Evolutionary conservation across 768 basidiomycete genomes (phyloP), one percentile per base, ranked within the genome.

Genomic region (Mycena maculata): DNA sequence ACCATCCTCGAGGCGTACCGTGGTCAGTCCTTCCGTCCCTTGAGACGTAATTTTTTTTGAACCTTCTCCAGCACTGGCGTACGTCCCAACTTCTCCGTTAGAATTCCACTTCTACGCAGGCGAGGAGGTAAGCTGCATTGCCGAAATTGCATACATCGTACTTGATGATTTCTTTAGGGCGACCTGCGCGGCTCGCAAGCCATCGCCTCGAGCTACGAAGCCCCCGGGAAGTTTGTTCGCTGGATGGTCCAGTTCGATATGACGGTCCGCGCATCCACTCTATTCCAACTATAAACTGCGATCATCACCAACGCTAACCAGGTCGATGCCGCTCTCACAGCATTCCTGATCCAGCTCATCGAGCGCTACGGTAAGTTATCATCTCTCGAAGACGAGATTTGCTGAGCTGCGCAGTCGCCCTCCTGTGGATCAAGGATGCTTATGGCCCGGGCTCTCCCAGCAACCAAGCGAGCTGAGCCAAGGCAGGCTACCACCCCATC

Each of bases 401-500:
- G n/a, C 36, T 42, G 30, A 39, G 4, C 12, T 7, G 1, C 15
- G 6, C 23, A 71, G 67, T 72, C 4, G 71, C 67, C 9, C 63
- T 72, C n/a, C 71, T 68, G 1, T 69, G 62, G 68, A 62, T 66
- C 16, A 30, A 23, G 39, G 62, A 60, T 22, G 25, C 9, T 0
- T 67, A 69, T n/a, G n/a, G n/a, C 25, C 63, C 70, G 2, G 28
- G 42, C 7, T n/a, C n/a, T n/a, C n/a, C 16, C n/a, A 65, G 63
- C 33, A 63, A 59, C 49, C 41, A 73, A 71, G 85, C 84, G 33
- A 85, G 86, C 27, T 90, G 88, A 88, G 76, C 70, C 30, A 86
- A 84, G 76, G 88, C 87, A n/a, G 90, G 90, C 59, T 82, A 84
- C 28, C 90, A 90, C 76, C 80, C 84, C 15, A 85, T 89, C 55